These are phyloP conservation scores for Gynandropsis gynandra DNA, from an alignment of 345 rosid genomes.

Conservation along the genomic window DNA sequence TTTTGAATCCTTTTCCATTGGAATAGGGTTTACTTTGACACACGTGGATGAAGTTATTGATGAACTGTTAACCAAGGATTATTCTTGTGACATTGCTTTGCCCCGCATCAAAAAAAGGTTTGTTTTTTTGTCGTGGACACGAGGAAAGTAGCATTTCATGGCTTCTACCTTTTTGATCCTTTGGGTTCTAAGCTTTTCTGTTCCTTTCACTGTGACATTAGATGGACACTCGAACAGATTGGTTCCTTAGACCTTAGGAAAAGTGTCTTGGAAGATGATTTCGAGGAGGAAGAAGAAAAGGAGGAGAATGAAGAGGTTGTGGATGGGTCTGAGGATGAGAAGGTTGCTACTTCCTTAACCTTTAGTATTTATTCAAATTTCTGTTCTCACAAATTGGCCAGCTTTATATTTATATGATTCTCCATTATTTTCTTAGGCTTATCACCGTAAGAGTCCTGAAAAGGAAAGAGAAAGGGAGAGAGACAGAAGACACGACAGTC, in stretches of 20 bases:
- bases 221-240: conserved; percentile 76
- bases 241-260: conserved; percentile 68
- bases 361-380: not conserved
- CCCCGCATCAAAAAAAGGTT: conserved; percentile 89
- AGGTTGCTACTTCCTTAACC: conserved; percentile 30
- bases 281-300: conserved; percentile 93
- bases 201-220: conserved; percentile 21
- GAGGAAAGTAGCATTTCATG: not conserved
- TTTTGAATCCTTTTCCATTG: not conserved
- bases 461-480: conserved; percentile 83
- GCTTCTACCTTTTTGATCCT: conserved; percentile 5
- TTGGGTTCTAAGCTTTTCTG: not conserved
- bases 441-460: conserved; percentile 69
- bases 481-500: conserved; percentile 35
- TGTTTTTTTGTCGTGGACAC: not conserved
- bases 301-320: conserved; percentile 66
- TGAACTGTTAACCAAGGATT: conserved; percentile 75
- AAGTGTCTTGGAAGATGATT: conserved; percentile 93
- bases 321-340: conserved; percentile 57
- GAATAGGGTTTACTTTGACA: conserved; percentile 47
- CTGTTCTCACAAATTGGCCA: not conserved
- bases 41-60: conserved; percentile 89
- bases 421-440: conserved; percentile 43
- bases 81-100: conserved; percentile 80
- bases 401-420: conserved; percentile 10